phyloP scores from a whole-genome alignment of 805 yeast genomes.

The Huiozyma naganishii region DNA sequence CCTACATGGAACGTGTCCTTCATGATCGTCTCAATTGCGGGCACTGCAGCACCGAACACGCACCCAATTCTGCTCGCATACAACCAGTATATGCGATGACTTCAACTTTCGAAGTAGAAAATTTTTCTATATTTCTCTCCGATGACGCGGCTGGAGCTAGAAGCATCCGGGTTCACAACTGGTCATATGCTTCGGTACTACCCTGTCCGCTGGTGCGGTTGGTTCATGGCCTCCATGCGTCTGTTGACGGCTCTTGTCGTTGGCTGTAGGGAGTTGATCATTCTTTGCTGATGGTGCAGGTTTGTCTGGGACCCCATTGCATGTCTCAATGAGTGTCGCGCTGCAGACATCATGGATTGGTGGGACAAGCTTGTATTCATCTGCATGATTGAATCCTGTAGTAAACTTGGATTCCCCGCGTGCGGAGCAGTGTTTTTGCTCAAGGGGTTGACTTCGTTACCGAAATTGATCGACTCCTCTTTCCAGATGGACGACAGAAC shows the following conservation, averaged over 20 bases:
- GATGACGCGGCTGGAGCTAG: too few relatives aligned
- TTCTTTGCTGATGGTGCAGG: conserved; percentile 20
- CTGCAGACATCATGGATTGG: conserved; percentile 3
- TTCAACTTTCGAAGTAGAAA: neutral
- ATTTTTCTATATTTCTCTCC: neutral
- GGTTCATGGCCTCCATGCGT: conserved; percentile 18
- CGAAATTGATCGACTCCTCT: conserved; percentile 19
- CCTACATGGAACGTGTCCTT: conserved; percentile 35
- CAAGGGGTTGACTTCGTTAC: conserved; percentile 17
- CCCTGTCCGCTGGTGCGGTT: conserved; percentile 8
- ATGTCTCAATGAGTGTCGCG: conserved; percentile 10
- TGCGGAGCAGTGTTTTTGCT: conserved; percentile 6
- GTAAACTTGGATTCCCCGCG: neutral
- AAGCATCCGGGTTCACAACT: too few relatives aligned
- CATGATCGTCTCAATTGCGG: conserved; percentile 2
- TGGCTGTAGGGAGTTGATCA: conserved; percentile 26
- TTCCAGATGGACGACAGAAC: conserved; percentile 22
- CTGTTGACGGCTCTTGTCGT: conserved; percentile 35
- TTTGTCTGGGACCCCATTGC: conserved; percentile 10
- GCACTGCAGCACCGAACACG: conserved; percentile 4
- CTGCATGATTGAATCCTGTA: neutral
- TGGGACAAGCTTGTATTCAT: neutral
- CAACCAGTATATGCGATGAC: neutral
- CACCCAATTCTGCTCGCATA: neutral
- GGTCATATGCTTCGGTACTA: neutral